Evolutionary conservation across 805 yeast species (phyloP).

Genomic region (Zygosaccharomyces rouxii): DNA sequence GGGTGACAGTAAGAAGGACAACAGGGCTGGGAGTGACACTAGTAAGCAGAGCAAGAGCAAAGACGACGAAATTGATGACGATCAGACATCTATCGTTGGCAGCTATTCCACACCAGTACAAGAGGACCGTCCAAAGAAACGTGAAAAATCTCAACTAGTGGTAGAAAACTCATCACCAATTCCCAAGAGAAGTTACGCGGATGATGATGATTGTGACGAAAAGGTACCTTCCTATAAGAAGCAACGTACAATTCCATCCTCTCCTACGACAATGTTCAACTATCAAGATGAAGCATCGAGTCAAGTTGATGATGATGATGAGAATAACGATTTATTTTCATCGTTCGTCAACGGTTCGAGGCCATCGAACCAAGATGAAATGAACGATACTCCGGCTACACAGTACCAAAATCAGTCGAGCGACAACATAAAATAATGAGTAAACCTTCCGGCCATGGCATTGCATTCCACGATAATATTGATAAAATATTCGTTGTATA

Average conservation of each 20-base stretch:
- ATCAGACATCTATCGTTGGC: constrained; percentile 17
- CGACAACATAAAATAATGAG: constrained; percentile 9
- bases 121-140: constrained; percentile 10
- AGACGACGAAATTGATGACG: constrained; percentile 22
- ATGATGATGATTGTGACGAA: constrained; percentile 9
- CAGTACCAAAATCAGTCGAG: constrained; percentile 18
- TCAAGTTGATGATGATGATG: constrained; percentile 12
- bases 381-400: constrained; percentile 29
- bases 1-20: neutral
- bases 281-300: constrained; percentile 19
- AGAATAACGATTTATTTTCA: constrained; percentile 24
- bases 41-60: constrained; percentile 10
- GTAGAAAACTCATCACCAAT: constrained; percentile 12
- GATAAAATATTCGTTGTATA: constrained; percentile 5
- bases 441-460: neutral
- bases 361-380: constrained; percentile 14
- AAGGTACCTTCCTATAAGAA: constrained; percentile 18
- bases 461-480: constrained; percentile 3
- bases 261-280: constrained; percentile 31
- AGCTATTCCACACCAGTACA: constrained; percentile 20
- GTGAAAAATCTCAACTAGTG: constrained; percentile 1
- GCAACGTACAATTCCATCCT: constrained; percentile 31
- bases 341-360: constrained; percentile 20
- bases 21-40: neutral
- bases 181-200: constrained; percentile 3